Conservation (phyloP, 371 early-diverging fungal genomes). For the Mucor irregularis region DNA sequence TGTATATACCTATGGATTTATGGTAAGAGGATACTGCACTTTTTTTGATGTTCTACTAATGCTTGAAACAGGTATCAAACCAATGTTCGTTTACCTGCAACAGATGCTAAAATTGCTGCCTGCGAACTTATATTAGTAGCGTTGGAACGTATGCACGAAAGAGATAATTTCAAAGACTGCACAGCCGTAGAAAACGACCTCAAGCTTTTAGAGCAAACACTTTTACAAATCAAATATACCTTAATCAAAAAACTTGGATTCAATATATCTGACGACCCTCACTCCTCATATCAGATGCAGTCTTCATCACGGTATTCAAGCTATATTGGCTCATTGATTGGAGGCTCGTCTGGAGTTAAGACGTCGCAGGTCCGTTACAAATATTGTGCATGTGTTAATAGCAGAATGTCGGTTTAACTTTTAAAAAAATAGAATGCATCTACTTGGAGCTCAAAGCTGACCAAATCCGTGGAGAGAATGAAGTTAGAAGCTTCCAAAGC, state of each 20-base stretch:
- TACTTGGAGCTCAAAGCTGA: slow-evolving; percentile 33
- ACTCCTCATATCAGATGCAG: neutral
- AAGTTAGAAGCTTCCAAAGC: slow-evolving; percentile 10
- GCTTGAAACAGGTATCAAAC: slow-evolving; percentile 39
- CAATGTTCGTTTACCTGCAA: slow-evolving; percentile 25
- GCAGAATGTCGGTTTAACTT: neutral
- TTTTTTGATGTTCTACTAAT: too few species aligned
- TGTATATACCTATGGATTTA: slow-evolving; percentile 35
- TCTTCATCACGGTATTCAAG: neutral
- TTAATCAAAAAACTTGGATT: slow-evolving; percentile 22
- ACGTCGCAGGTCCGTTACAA: slow-evolving; percentile 23
- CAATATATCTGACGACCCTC: neutral
- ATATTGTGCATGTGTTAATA: neutral
- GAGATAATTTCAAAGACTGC: slow-evolving; percentile 4
- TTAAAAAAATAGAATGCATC: slow-evolving; percentile 22
- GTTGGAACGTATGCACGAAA: slow-evolving; percentile 20
- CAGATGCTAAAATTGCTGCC: slow-evolving; percentile 29
- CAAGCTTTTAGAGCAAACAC: slow-evolving; percentile 16
- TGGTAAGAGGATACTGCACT: too few species aligned
- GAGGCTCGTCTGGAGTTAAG: slow-evolving; percentile 7
- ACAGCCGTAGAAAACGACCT: slow-evolving; percentile 5
- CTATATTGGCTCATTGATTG: neutral
- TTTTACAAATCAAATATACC: slow-evolving; percentile 21
- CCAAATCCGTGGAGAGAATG: slow-evolving; percentile 39
- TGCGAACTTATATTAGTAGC: slow-evolving; percentile 24